A percentile compares a stretch with the other conserved stretches of the same genome.
These are phyloP conservation scores for Phaeosphaeriaceae sp. DNA, from an alignment of 2,329 filamentous ascomycete genomes.

Conservation along the genomic window DNA sequence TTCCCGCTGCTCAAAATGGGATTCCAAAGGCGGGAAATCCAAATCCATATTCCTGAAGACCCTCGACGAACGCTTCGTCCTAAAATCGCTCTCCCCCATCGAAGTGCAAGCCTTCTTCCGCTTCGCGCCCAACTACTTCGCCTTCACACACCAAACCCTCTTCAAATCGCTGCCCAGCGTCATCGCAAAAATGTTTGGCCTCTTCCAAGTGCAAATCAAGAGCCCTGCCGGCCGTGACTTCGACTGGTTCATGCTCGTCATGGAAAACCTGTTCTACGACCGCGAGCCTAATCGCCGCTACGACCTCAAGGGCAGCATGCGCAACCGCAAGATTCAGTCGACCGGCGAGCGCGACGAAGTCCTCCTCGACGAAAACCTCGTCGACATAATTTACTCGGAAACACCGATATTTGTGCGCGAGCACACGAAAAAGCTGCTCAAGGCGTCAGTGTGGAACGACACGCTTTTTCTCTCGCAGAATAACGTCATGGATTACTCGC, in stretches of 20 bases:
- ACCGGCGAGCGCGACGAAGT: constrained; percentile 97
- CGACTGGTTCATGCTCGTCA: constrained; percentile 90
- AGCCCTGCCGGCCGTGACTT: constrained; percentile 95
- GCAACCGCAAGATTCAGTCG: constrained; percentile 94
- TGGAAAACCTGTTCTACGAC: constrained; percentile 99
- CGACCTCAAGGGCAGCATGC: constrained; percentile 97
- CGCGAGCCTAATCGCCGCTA: constrained; percentile 80
- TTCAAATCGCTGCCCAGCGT: constrained; percentile 93
- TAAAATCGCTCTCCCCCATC: constrained; percentile 88
- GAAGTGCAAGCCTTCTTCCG: constrained; percentile 93
- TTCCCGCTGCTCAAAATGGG: constrained; percentile 95
- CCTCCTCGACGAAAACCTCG: constrained; percentile 96
- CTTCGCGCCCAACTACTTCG: constrained; percentile 96
- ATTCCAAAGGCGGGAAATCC: constrained; percentile 96
- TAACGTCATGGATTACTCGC: constrained; percentile 98
- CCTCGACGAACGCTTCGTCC: constrained; percentile 88
- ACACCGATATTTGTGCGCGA: constrained; percentile 93
- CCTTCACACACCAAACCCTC: constrained; percentile 93
- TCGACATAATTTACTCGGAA: constrained; percentile 94
- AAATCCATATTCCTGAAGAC: constrained; percentile 98
- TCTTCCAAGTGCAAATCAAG: constrained; percentile 97
- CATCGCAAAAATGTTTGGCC: constrained; percentile 98
- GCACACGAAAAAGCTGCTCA: constrained; percentile 91
- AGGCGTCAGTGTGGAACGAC: constrained; percentile 95
- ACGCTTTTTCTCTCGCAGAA: constrained; percentile 93